These are phyloP conservation scores for Colletotrichum sp. DNA, from an alignment of 2,329 filamentous ascomycete species.

Conservation along the genomic window DNA sequence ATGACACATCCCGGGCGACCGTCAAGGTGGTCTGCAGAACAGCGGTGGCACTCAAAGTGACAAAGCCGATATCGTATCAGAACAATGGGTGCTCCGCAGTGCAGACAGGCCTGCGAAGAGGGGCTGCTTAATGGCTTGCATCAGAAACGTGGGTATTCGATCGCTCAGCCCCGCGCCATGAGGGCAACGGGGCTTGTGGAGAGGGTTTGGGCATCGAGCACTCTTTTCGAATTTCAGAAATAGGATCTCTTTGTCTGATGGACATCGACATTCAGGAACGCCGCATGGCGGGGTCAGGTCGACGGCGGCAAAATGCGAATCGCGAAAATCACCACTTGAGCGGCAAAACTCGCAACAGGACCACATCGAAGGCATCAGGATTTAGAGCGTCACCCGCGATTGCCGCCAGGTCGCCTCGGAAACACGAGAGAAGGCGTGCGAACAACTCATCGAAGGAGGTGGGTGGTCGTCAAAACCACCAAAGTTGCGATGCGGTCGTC, in stretches of 20 bases:
- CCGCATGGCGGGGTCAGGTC: neutral
- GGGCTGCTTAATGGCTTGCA: slow-evolving; percentile 20
- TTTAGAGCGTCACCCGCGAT: neutral
- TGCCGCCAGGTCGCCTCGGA: neutral
- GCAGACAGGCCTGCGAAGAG: neutral
- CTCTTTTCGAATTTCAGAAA: neutral
- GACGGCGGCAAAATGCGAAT: neutral
- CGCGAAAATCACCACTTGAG: neutral
- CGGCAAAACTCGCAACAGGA: neutral
- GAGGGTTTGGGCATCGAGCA: neutral
- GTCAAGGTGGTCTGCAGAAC: neutral
- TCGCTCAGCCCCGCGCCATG: neutral
- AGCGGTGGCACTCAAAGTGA: neutral
- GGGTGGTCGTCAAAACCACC: neutral
- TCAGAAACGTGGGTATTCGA: slow-evolving; percentile 18
- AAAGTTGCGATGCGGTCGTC: slow-evolving; percentile 7
- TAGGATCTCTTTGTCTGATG: neutral
- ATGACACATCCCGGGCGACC: neutral
- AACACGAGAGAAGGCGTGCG: neutral
- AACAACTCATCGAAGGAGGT: neutral
- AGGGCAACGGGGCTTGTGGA: neutral
- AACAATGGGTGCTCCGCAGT: neutral
- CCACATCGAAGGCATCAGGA: neutral
- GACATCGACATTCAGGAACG: neutral
- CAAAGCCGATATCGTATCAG: neutral